Conservation (phyloP, 106 monocot species). For the Dendrobium nobile region DNA sequence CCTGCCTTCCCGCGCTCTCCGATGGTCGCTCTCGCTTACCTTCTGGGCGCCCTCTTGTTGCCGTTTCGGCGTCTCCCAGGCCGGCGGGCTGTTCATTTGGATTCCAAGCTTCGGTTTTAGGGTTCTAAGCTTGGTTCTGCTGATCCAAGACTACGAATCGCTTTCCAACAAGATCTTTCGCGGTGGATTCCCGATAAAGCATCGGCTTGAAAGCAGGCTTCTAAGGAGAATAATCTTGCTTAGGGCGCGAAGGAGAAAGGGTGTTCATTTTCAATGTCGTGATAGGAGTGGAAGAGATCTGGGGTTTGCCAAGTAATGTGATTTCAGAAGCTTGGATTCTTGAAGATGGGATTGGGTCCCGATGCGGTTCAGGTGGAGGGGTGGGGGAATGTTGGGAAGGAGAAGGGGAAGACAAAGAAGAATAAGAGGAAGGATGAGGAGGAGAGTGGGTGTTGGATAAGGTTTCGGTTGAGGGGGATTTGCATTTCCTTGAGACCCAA, state of each 20-base stretch:
- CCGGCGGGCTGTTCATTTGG: background rate
- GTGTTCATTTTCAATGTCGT: background rate
- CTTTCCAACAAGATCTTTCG: background rate
- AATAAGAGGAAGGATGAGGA: constrained; percentile 7
- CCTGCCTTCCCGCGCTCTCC: background rate
- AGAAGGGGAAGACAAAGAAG: constrained; percentile 21
- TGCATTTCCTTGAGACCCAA: constrained; percentile 78
- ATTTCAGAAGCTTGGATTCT: constrained; percentile 3
- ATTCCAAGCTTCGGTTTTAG: background rate
- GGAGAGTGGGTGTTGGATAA: constrained; percentile 63
- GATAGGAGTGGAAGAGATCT: constrained; percentile 1
- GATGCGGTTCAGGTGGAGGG: constrained; percentile 22
- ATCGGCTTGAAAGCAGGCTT: background rate
- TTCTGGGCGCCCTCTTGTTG: background rate
- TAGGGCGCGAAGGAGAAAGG: background rate
- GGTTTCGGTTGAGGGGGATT: constrained; percentile 38
- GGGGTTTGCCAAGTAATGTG: background rate
- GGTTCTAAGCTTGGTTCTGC: background rate
- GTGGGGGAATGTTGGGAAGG: constrained; percentile 17
- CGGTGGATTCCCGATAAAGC: constrained; percentile 3
- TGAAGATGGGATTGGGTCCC: constrained; percentile 36
- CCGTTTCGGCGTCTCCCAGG: background rate
- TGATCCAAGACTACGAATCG: background rate
- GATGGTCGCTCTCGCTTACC: constrained; percentile 14
- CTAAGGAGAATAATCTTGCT: constrained; percentile 1